Base-by-base conservation (phyloP, 139 green algal genomes). In the Closterium sp. region DNA sequence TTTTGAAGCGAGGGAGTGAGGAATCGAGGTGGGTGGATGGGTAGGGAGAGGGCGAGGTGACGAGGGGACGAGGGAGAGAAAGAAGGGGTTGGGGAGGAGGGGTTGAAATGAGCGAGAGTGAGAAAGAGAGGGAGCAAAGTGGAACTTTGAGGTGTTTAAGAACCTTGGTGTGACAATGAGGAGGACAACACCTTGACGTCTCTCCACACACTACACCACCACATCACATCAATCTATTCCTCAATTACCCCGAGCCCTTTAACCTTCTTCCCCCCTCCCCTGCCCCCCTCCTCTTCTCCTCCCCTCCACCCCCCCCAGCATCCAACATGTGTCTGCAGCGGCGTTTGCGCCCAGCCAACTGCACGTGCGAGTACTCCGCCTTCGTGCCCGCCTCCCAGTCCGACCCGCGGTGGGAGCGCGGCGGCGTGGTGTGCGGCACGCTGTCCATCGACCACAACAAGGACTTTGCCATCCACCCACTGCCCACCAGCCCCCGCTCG, bases 361-460 rank as follows among this genome's bases (percentile, higher is more conserved):
- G 85, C 85, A 55, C 85, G 33, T 88, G 85, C 33, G 85, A 88
- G 85, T 88, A 88, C 85, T 88, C 85, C 8, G 19, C 85, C 21
- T 88, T 38, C 33, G 85, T 88, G 33, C 33, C 25, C 3, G 85
- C 85, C 7, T 38, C 31, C 33, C 33, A 69, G 21, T 88, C 85
- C 4, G 85, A 88, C 85, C 85, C 85, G 85, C 85, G 85, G 30
- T 31, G 28, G 85, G 34, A 88, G 85, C 25, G 30, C 12, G 28
- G 34, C 33, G 25, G 87, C 34, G 25, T 21, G 88, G 33, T 66
- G 64, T 91, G 88, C 31, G 88, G 88, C 34, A 91, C 34, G 32
- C 36, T 92, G n/a, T 90, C 89, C 23, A 86, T 92, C 84, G 89
- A 92, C 89, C 21, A 88, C 30, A 12, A 28, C 9, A 32, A n/a